Percentiles rank a stretch among this genome's conserved stretches.
Evolutionary conservation across 768 basidiomycete species (phyloP).

Genomic region (Podaxis pistillaris): DNA sequence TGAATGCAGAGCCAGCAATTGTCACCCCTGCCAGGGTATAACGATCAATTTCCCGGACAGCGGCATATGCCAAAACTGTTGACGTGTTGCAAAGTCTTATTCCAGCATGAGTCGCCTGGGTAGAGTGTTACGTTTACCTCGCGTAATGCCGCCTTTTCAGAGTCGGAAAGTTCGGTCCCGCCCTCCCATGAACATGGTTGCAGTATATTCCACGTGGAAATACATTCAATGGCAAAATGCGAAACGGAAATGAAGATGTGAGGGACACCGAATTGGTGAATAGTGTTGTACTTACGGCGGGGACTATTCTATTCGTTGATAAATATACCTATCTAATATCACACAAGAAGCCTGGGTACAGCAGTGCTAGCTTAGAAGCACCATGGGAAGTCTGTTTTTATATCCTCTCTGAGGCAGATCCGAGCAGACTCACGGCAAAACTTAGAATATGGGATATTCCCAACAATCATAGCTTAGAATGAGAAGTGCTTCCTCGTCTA

Average conservation of each 20-base stretch:
- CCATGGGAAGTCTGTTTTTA: neutral
- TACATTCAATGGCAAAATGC: slow-evolving; percentile 2
- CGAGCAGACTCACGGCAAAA: neutral
- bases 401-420: neutral
- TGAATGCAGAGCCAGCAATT: neutral
- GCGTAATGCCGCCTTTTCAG: neutral
- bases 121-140: neutral
- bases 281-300: neutral
- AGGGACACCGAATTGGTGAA: slow-evolving; percentile 1
- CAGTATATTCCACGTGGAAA: neutral
- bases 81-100: neutral
- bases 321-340: neutral
- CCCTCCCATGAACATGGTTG: neutral
- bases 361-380: neutral
- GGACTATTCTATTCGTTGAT: neutral
- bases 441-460: neutral
- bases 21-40: neutral
- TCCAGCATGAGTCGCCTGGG: neutral
- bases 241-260: slow-evolving; percentile 11
- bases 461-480: neutral
- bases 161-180: neutral
- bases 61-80: slow-evolving; percentile 1
- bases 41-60: neutral
- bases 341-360: neutral
- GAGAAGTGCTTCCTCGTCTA: neutral